Evolutionary conservation across 2,329 filamentous ascomycete genomes (phyloP), one percentile per base, ranked within the genome.

Genomic region (Colletotrichum musicola): DNA sequence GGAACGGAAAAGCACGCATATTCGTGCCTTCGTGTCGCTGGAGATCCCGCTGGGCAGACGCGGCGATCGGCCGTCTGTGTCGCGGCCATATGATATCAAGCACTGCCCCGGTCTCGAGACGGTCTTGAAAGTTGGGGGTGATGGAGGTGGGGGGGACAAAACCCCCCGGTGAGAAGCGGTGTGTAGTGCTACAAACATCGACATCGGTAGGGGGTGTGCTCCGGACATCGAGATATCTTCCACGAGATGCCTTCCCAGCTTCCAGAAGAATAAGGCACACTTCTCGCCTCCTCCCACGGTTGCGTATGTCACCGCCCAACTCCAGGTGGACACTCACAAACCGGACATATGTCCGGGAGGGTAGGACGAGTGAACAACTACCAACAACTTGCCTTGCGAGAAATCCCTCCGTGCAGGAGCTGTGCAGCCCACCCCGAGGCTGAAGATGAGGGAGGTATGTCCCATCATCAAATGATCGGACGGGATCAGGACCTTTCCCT

Each of bases 381-480:
- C 27, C 20, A 22, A 22, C 20, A 22, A 22, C 20, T 22, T 22
- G 27, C 9, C 27, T 6, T 9, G 27, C 27, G 27, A 30, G 27
- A 9, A 30, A 30, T 30, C 27, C 27, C 27, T 30, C 27, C 27
- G 56, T 27, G 13, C 20, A 42, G 27, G 14, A 42, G 16, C 27
- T 49, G 44, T 20, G 53, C 16, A 27, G 38, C 35, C 22, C 14
- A 22, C 20, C 20, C 20, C 20, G 20, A 22, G 20, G 20, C 20
- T 22, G 20, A 22, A 3, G 20, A 22, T 22, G 20, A 22, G 20
- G 20, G 20, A 22, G 40, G 46, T 44, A 40, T n/a, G 16, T n/a
- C 13, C 30, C 61, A 68, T 68, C 66, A 44, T 66, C 66, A 68
- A 65, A 68, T 65, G 18, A 68, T 65, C 66, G 66, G 66, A 16